Percentiles rank a stretch among this genome's conserved stretches.
These are phyloP conservation scores for Rhynchosporium agropyri DNA, from an alignment of 2,329 filamentous ascomycete species.

Conservation along the genomic window DNA sequence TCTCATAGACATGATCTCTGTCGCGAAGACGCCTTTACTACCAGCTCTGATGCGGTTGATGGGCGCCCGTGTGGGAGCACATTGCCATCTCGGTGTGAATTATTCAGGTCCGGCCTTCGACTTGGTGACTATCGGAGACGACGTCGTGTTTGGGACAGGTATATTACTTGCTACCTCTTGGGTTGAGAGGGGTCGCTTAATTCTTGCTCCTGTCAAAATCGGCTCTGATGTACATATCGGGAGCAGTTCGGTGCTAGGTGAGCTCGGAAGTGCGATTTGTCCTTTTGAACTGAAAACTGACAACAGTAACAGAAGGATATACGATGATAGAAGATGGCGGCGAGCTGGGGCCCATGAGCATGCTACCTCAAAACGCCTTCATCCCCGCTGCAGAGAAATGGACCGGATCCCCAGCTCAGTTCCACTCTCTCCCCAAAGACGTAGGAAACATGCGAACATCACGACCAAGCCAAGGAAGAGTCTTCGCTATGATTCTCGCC, in stretches of 20 bases:
- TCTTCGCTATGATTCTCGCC: background rate
- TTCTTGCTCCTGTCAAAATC: constrained; percentile 11
- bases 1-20: constrained; percentile 13
- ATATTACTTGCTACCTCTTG: constrained; percentile 3
- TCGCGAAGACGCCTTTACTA: constrained; percentile 15
- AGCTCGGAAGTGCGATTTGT: background rate
- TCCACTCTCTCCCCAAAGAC: background rate
- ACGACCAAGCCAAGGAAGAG: constrained; percentile 10
- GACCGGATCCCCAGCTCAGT: constrained; percentile 17
- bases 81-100: constrained; percentile 16
- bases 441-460: constrained; percentile 13
- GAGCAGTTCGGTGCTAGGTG: constrained; percentile 16
- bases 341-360: constrained; percentile 15
- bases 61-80: constrained; percentile 10
- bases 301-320: constrained; percentile 8
- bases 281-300: background rate
- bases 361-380: constrained; percentile 10
- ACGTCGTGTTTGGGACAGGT: constrained; percentile 13
- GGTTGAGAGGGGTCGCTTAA: constrained; percentile 14
- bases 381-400: constrained; percentile 15
- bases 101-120: constrained; percentile 8
- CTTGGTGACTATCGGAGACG: constrained; percentile 13
- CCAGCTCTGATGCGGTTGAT: constrained; percentile 19
- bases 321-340: constrained; percentile 12
- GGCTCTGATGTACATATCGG: constrained; percentile 5